Base-by-base conservation (phyloP, 129 eudicot genomes). In the Solidago caesia region DNA sequence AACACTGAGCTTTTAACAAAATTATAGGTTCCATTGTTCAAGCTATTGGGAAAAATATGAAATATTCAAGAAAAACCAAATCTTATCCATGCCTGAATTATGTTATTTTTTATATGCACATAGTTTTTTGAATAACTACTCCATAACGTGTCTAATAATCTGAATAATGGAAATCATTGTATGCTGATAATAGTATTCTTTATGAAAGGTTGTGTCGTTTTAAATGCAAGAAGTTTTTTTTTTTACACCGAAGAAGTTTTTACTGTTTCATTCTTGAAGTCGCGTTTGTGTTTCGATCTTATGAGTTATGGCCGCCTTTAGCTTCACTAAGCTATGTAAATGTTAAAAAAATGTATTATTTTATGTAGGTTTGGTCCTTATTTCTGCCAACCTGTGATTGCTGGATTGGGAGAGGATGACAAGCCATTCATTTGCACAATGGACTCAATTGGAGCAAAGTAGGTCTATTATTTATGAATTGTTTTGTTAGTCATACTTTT, bases 371-470 rank as follows among this genome's bases (percentile, higher is more conserved):
- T 92, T 79, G 98, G 98, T 64, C 98, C 98, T 64, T 92, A 92
- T 84, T 89, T 92, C 57, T 76, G 86, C 86, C 98, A 92, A 80
- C 98, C 98, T 68, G 98, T 92, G 76, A 92, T 92, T 79, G 98
- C 98, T 79, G 98, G 98, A 49, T 69, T 92, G 79, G 89, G 95
- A 29, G 98, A 92, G 64, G 98, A 87, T 41, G 91, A 89, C 89
- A 92, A 92, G 82, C 98, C 98, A 39, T 92, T 92, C 80, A 92
- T 92, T 44, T 92, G 98, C 88, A 92, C 98, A 47, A 92, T 92
- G 98, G 98, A 92, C 73, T 87, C 98, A 11, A 92, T 92, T 75
- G 98, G 98, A 71, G 98, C 98, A 29, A 92, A 92, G 98, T 92
- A 89, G 8, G 94, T 82, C 27, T 64, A 55, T 52, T 78, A 71